Evolutionary conservation across 306 rosid genomes (phyloP), one percentile per base, ranked within the genome.

Genomic region (Pueraria montana): DNA sequence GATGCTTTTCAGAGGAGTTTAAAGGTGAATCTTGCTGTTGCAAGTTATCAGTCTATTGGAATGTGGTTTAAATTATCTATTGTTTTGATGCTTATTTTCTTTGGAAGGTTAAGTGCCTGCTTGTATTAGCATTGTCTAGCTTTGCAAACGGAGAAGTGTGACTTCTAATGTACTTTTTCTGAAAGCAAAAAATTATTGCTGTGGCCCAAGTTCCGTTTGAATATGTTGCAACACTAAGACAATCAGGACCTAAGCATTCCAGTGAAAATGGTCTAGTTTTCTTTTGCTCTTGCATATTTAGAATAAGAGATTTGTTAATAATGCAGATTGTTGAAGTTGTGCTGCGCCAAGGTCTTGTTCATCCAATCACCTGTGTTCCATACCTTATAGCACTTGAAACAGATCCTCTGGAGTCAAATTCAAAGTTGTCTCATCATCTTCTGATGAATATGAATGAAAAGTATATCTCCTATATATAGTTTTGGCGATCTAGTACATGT

Each of bases 311-410:
- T 49, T 49, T 76, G 79, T 40, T 79, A 42, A 63, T 18, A 66
- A 43, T 85, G 86, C 97, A 96, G 99, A 96, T 96, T 80, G 97
- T 96, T 43, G 99, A 96, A 88, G 84, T 96, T 85, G 98, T 91
- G 80, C 87, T 96, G 86, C 98, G 99, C 84, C 99, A 96, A 87
- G 99, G 99, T 82, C 98, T 96, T 82, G 99, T 92, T 84, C 98
- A 94, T 88, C 99, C 98, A n/a, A 96, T 96, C 86, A 94, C 98
- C 45, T 92, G 99, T 82, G 99, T 96, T 86, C 99, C 99, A 36
- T 88, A 84, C 86, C 98, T 96, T 71, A 92, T 96, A 79, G 99
- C 99, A n/a, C 94, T 96, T 23, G 99, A 96, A 89, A 89, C 97
- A 26, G 99, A 96, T 91, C 97, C 99, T 40, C 83, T 83, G 78